phyloP scores from a whole-genome alignment of 169 alveolate genomes.

The Toxoplasma gondii region DNA sequence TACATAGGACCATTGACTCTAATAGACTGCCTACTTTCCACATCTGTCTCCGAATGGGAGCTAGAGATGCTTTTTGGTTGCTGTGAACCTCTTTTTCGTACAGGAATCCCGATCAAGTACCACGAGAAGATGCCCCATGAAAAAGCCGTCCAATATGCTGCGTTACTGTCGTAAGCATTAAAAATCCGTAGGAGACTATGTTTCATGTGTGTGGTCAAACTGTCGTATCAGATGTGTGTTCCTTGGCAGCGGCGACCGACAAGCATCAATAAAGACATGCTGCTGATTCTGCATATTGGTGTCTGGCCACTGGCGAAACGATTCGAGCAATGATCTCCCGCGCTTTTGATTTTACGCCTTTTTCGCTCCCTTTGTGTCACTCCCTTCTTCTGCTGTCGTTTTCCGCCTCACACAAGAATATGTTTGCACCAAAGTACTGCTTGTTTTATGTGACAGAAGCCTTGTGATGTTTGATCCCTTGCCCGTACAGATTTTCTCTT shows the following conservation, averaged over 20 bases:
- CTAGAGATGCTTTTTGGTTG: too few relatives aligned
- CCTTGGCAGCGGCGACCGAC: neutral
- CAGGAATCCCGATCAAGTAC: constrained; percentile 69
- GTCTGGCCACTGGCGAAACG: too few relatives aligned
- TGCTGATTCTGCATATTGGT: too few relatives aligned
- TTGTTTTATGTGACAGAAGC: neutral
- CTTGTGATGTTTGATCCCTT: neutral
- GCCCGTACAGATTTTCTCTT: neutral
- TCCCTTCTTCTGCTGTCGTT: too few relatives aligned
- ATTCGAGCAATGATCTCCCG: too few relatives aligned
- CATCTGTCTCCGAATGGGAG: too few relatives aligned
- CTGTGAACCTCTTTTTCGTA: neutral
- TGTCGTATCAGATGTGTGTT: neutral
- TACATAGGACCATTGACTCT: too few relatives aligned
- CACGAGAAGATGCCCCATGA: constrained; percentile 69
- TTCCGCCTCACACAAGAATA: too few relatives aligned
- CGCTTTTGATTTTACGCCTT: too few relatives aligned
- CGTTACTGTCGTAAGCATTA: constrained; percentile 59
- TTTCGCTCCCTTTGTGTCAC: too few relatives aligned
- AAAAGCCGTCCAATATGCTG: constrained; percentile 70
- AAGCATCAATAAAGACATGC: neutral
- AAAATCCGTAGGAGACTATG: too few relatives aligned
- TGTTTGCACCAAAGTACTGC: neutral
- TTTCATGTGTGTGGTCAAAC: neutral
- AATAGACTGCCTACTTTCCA: too few relatives aligned